Conservation (phyloP, 495 filamentous ascomycete genomes). For the Podospora fimiseda region DNA sequence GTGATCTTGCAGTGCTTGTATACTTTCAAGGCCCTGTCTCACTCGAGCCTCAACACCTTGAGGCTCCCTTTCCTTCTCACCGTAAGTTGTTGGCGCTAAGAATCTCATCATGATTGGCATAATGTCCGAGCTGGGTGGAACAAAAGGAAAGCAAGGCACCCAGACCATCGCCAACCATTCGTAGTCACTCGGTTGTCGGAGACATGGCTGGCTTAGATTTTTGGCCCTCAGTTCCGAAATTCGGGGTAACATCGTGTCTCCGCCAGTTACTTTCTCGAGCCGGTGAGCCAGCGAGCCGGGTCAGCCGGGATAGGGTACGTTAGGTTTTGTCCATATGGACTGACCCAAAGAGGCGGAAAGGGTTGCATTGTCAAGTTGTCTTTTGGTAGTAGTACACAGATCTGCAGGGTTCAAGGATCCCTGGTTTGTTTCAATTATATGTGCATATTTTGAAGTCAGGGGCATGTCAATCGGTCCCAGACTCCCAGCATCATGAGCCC, state of each 20-base stretch:
- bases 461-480: no score
- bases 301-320: neutral
- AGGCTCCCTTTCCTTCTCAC: neutral
- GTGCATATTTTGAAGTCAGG: no score
- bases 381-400: no score
- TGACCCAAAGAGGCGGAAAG: neutral
- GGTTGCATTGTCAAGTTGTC: neutral
- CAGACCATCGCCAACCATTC: no score
- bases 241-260: neutral
- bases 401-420: no score
- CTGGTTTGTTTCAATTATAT: no score
- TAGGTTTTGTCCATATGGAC: neutral
- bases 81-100: neutral
- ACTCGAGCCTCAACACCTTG: neutral
- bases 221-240: neutral
- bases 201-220: neutral
- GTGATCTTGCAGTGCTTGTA: neutral
- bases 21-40: neutral
- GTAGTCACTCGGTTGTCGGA: no score
- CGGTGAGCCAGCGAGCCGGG: neutral
- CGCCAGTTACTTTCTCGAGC: neutral
- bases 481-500: no score
- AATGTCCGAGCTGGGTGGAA: no score
- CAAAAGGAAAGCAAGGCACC: no score
- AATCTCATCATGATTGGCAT: no score